Evolutionary conservation across 306 rosid genomes (phyloP), one percentile per base, ranked within the genome.

Genomic region (Lupinus albus): DNA sequence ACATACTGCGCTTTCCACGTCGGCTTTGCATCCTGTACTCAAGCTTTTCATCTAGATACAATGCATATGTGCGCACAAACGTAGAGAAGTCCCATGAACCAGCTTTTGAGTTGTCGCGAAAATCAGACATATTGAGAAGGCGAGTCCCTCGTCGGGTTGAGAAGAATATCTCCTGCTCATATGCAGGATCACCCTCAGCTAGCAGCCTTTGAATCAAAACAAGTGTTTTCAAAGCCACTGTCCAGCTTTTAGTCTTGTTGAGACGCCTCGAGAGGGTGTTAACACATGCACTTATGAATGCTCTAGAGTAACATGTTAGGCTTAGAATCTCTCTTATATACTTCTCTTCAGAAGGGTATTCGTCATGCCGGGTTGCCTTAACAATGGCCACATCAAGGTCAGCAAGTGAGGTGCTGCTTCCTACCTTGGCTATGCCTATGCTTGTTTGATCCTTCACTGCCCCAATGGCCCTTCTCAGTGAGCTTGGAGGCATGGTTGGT

Each of bases 381-480:
- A 93, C 99, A 32, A 93, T 93, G 14, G 99, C 97, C 1, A 93
- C 87, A 36, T 89, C 99, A 42, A 93, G 89, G 68, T 93, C 99
- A 0, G 97, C 84, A 25, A 93, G 79, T 0, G 99, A 89, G 12
- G 75, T 61, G 73, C 97, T 89, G 90, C 84, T 83, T n/a, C 96
- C 94, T 0, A 93, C 99, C 64, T 84, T 88, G 0, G 99, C 99
- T 15, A 93, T 83, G 17, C 97, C 87, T 65, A 93, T 93, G 88
- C 91, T 93, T 16, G 97, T 93, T 61, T 79, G 86, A 84, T 93
- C 99, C 85, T 93, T 93, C 33, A 93, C 96, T 4, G 90, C 97
- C 42, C 96, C 97, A 49, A 93, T 58, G 56, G 99, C 99, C 77
- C 67, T 83, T 80, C 88, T 84, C 12, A 93, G 67, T 67, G 83